These are phyloP conservation scores for Colletotrichum nymphaeae DNA, from an alignment of 2,329 filamentous ascomycete species.

Conservation along the genomic window DNA sequence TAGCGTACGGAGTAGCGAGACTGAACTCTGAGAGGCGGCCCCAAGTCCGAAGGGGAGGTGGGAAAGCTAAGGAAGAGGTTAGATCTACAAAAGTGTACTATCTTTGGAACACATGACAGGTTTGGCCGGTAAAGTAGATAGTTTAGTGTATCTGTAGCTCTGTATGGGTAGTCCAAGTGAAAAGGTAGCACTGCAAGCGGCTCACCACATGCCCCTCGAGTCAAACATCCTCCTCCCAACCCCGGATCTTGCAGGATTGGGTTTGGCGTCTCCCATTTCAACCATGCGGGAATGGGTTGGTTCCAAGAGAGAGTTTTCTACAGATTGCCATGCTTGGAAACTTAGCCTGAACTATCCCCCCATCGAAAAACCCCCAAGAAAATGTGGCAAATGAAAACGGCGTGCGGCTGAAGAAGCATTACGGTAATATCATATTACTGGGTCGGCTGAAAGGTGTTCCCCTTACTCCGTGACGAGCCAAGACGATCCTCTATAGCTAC, in stretches of 20 bases:
- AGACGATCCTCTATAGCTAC: no score
- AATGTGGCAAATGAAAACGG: constrained; percentile 1
- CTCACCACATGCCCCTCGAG: neutral
- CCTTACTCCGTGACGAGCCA: no score
- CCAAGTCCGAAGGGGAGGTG: no score
- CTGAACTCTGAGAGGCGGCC: neutral
- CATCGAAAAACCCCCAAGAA: neutral
- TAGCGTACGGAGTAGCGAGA: neutral
- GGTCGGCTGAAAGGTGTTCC: neutral
- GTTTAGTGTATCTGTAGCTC: neutral
- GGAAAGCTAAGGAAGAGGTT: neutral
- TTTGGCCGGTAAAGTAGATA: neutral
- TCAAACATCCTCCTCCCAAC: neutral
- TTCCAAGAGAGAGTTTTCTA: neutral
- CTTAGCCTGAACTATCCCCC: no score
- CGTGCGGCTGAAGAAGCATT: constrained; percentile 11
- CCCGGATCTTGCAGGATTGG: neutral
- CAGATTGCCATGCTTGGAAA: neutral
- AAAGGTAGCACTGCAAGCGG: constrained; percentile 18
- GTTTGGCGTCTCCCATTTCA: neutral
- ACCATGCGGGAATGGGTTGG: neutral
- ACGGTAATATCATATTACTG: neutral
- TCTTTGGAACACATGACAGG: constrained; percentile 14
- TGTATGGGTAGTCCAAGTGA: neutral
- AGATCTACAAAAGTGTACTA: neutral